Conservation (phyloP, 176 grass and related monocot genomes). For the Bothriochloa decipiens region DNA sequence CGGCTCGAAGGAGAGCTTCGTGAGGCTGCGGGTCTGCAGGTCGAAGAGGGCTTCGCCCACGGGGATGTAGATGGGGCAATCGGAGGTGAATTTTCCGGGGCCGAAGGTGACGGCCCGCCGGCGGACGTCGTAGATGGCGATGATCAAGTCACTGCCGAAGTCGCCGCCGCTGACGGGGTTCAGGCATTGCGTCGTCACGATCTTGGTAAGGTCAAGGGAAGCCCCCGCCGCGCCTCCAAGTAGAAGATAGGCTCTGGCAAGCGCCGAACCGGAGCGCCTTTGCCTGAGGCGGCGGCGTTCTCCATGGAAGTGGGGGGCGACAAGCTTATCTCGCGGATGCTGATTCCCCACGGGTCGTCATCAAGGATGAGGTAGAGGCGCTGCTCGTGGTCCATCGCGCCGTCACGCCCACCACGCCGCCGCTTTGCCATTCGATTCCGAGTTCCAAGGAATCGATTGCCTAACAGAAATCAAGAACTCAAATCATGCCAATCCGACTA, state of each 20-base stretch:
- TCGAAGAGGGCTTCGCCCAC: not conserved
- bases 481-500: too few relatives aligned
- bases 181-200: not conserved
- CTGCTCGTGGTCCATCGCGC: too few relatives aligned
- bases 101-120: not conserved
- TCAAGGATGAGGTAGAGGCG: slow-evolving; percentile 3
- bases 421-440: too few relatives aligned
- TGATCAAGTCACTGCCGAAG: not conserved
- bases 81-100: not conserved
- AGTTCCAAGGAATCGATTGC: too few relatives aligned
- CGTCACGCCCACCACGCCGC: too few relatives aligned
- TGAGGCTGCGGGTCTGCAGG: not conserved
- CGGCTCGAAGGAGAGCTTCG: not conserved
- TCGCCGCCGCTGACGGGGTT: not conserved
- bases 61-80: not conserved
- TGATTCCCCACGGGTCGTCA: not conserved
- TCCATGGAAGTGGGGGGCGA: not conserved
- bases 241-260: not conserved
- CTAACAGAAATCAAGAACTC: too few relatives aligned
- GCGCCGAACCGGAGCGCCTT: not conserved
- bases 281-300: not conserved
- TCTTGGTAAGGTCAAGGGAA: not conserved
- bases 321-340: not conserved
- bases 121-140: not conserved
- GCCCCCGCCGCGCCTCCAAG: not conserved